Evolutionary conservation across 2,329 filamentous ascomycete genomes (phyloP).

Genomic region (Nemania sp.): DNA sequence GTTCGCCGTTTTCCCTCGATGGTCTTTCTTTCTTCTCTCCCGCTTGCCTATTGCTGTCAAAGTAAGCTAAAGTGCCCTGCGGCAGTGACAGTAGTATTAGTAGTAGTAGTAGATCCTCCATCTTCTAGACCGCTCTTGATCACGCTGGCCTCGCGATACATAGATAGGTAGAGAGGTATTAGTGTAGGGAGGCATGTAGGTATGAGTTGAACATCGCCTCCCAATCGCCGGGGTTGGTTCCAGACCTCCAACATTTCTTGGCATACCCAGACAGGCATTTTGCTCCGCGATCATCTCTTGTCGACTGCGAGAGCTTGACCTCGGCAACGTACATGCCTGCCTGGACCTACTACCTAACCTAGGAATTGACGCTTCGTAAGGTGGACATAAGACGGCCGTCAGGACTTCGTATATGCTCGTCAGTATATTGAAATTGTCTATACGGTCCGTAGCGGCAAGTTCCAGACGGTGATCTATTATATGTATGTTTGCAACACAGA

Average conservation of each 20-base stretch:
- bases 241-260: conserved; percentile 20
- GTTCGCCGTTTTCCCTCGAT: conserved; percentile 1
- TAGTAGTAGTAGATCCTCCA: not conserved
- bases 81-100: no score
- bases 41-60: conserved; percentile 8
- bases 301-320: not conserved
- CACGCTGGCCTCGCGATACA: not conserved
- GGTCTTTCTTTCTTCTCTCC: not conserved
- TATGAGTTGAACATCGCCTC: not conserved
- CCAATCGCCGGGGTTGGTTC: conserved; percentile 1
- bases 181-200: no score
- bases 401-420: no score
- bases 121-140: not conserved
- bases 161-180: not conserved
- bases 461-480: not conserved
- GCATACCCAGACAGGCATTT: conserved; percentile 17
- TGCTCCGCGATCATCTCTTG: conserved; percentile 12
- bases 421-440: not conserved
- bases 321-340: not conserved
- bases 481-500: no score
- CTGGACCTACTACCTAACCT: not conserved
- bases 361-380: conserved; percentile 10
- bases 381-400: conserved; percentile 5
- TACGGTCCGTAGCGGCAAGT: not conserved
- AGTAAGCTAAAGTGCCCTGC: no score